Conservation (phyloP, 108 stramenopile genomes). For the Cylindrotheca closterium region DNA sequence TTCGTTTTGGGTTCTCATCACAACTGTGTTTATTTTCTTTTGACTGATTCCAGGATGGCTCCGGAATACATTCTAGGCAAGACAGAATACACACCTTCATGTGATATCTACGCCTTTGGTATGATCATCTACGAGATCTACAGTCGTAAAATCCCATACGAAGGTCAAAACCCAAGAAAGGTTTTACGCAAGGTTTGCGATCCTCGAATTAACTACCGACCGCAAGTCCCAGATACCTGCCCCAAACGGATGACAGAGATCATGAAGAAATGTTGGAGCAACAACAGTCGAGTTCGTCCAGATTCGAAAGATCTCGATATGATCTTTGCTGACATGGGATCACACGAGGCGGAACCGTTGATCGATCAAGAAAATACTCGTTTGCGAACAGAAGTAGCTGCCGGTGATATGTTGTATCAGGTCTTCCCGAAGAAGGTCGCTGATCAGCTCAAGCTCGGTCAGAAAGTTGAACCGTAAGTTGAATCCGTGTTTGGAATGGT, state of each 20-base stretch:
- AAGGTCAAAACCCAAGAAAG: slow-evolving; percentile 36
- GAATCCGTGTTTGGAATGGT: not conserved
- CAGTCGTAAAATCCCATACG: slow-evolving; percentile 45
- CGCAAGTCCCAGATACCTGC: slow-evolving; percentile 10
- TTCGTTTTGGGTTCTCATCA: not conserved
- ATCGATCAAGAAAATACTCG: slow-evolving; percentile 4
- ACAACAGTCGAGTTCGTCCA: slow-evolving; percentile 23
- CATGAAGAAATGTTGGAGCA: slow-evolving; percentile 35
- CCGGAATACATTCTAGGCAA: slow-evolving; percentile 67
- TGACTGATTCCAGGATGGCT: slow-evolving; percentile 56
- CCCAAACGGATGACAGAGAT: slow-evolving; percentile 14
- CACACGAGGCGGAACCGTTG: slow-evolving; percentile 2
- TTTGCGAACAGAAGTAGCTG: not conserved
- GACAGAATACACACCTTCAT: slow-evolving; percentile 38
- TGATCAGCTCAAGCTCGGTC: slow-evolving; percentile 28
- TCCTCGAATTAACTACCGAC: slow-evolving; percentile 30
- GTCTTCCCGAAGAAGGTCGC: slow-evolving; percentile 53
- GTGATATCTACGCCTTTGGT: slow-evolving; percentile 55
- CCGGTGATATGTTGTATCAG: slow-evolving; percentile 17
- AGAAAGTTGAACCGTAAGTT: slow-evolving; percentile 29
- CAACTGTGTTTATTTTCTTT: not conserved
- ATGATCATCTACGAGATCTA: slow-evolving; percentile 52
- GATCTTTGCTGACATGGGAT: not conserved
- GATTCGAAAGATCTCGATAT: slow-evolving; percentile 26
- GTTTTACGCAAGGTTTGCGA: slow-evolving; percentile 26